Base-by-base conservation (phyloP, 2,329 filamentous ascomycete genomes). In the Scortechinia acanthostroma region DNA sequence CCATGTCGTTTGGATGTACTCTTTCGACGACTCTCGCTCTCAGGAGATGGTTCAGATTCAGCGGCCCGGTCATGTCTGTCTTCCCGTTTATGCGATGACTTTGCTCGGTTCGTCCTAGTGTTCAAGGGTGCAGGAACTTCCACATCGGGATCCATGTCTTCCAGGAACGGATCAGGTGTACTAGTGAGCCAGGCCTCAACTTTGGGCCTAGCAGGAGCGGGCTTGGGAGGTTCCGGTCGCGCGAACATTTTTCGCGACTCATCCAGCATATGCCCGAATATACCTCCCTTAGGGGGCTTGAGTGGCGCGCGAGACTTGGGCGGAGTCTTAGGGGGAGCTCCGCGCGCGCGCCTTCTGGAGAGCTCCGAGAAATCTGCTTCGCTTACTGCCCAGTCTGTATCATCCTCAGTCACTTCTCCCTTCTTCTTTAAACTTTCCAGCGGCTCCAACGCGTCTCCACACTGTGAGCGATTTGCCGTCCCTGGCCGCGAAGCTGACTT, bases 171-270 rank as follows among this genome's bases (percentile, higher is more conserved):
- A 40, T 40, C 35, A 6, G 35, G 10, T 10, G 35, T 40, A 6
- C 17, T 17, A 17, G 35, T 15, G 10, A 40, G 35, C 35, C 35
- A 40, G 6, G 35, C 35, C 17, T 40, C 35, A 19, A 40, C 20
- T n/a, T 30, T 30, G 10, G 25, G 25, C n/a, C 25, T 30, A 10
- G 25, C n/a, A 10, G 10, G 10, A 13, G 14, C 6, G 17, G 35
- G 35, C 35, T 40, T 40, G 6, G 35, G 35, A 13, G 35, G 35
- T 17, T 40, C 35, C 13, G 35, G 35, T 19, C 10, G 6, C 10
- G 35, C 17, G 35, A 40, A 40, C 35, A 40, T 40, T 17, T 40
- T 40, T 17, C 17, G 14, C 10, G 35, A 40, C 35, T 40, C 35
- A 19, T 40, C 35, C 17, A 40, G 35, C 35, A 40, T 40, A 19